These are phyloP conservation scores for Argentina anserina DNA, from an alignment of 306 rosid genomes.

Conservation along the genomic window DNA sequence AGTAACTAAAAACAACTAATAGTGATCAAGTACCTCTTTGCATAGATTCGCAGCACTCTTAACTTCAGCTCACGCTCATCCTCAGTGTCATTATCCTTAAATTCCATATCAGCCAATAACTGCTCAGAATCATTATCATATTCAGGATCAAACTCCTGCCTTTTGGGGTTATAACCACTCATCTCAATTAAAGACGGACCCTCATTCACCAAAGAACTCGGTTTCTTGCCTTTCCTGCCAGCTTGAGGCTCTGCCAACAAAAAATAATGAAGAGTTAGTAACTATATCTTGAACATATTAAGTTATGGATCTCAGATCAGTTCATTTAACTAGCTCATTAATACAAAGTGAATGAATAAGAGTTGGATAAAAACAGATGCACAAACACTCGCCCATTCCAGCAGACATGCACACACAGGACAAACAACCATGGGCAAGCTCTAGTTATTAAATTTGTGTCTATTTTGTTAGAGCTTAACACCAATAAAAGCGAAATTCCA, in stretches of 20 bases:
- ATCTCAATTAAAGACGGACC: conserved; percentile 81
- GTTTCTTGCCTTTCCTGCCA: conserved; percentile 69
- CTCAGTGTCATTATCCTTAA: conserved; percentile 75
- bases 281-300: conserved; percentile 7
- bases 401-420: background rate
- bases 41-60: conserved; percentile 69
- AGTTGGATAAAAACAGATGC: background rate
- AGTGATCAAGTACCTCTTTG: conserved; percentile 53
- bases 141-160: conserved; percentile 92
- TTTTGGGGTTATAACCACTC: conserved; percentile 83
- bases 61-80: conserved; percentile 86
- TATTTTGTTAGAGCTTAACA: background rate
- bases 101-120: conserved; percentile 92
- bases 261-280: conserved; percentile 2
- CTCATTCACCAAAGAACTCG: conserved; percentile 49
- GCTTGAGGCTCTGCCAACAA: conserved; percentile 58
- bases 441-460: background rate
- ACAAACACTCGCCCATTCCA: background rate
- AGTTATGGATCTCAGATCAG: background rate
- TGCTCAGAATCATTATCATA: conserved; percentile 95
- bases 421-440: background rate
- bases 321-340: background rate
- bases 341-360: background rate
- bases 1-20: conserved; percentile 7
- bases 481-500: background rate